Conservation (phyloP, 306 rosid species). For the Sicyos baderoa region DNA sequence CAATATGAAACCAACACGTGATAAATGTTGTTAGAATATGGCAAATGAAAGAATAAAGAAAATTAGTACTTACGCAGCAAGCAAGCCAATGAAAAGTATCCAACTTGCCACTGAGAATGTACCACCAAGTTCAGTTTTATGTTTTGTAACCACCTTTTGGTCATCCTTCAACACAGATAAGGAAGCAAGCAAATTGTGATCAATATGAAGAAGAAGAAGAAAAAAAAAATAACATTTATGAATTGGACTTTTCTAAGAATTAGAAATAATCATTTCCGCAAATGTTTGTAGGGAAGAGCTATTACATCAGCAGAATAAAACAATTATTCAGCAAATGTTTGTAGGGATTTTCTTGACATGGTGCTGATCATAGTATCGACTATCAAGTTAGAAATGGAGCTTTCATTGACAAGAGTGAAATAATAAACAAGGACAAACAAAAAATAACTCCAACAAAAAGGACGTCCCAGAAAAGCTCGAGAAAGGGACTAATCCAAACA, state of each 20-base stretch:
- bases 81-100: conserved; percentile 80
- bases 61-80: conserved; percentile 74
- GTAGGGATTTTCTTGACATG: neutral
- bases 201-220: too few relatives aligned
- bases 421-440: neutral
- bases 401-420: neutral
- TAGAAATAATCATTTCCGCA: too few relatives aligned
- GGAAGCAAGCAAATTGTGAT: conserved; percentile 21
- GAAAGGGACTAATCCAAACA: too few relatives aligned
- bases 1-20: conserved; percentile 23
- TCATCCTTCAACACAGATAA: conserved; percentile 53
- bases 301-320: neutral
- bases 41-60: neutral
- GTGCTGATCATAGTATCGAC: neutral
- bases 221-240: neutral
- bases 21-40: neutral
- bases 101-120: conserved; percentile 91
- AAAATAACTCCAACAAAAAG: too few relatives aligned
- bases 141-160: conserved; percentile 69
- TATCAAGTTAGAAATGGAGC: too few relatives aligned
- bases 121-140: conserved; percentile 99
- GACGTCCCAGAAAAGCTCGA: too few relatives aligned
- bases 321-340: neutral
- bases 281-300: neutral
- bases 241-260: too few relatives aligned